Percentiles rank a stretch among this genome's conserved stretches.
These are phyloP conservation scores for Trypanosoma cruzi DNA, from an alignment of 208 protist genomes.

Conservation along the genomic window DNA sequence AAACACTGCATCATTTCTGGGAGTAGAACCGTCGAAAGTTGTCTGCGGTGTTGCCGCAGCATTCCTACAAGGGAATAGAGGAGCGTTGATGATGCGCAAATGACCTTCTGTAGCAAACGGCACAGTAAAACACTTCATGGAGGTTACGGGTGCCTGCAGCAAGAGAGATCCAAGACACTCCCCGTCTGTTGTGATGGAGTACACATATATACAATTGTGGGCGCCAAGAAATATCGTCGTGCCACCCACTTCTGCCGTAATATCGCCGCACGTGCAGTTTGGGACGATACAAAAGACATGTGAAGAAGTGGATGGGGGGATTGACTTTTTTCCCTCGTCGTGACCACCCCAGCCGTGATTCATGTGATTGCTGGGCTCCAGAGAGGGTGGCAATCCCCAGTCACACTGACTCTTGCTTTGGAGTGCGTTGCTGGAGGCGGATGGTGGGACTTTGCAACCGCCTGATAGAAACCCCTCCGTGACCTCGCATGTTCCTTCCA, in stretches of 20 bases:
- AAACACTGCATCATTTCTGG: not conserved
- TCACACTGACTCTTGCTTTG: not conserved
- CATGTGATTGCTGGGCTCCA: not conserved
- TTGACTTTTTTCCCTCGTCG: not conserved
- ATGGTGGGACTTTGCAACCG: not conserved
- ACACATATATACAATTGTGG: constrained; percentile 82
- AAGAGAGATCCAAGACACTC: constrained; percentile 72
- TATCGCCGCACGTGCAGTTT: constrained; percentile 80
- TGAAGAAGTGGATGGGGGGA: not conserved
- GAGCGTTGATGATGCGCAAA: constrained; percentile 2
- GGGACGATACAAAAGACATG: constrained; percentile 72
- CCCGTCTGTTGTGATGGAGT: constrained; percentile 47
- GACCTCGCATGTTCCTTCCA: constrained; percentile 89
- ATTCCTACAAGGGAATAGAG: not conserved
- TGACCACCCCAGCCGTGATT: not conserved
- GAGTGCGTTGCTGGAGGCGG: not conserved
- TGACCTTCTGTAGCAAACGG: constrained; percentile 19
- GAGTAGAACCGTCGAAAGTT: not conserved
- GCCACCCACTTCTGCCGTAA: constrained; percentile 36
- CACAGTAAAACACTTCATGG: constrained; percentile 63
- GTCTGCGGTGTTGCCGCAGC: not conserved
- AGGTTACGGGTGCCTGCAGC: constrained; percentile 73
- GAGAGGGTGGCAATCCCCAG: not conserved
- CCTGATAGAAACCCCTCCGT: constrained; percentile 60
- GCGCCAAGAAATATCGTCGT: constrained; percentile 73